Percentiles rank a stretch among this genome's conserved stretches.
Evolutionary conservation across 1,139 yeast genomes (phyloP).

Genomic region (Pneumocystis sp.): DNA sequence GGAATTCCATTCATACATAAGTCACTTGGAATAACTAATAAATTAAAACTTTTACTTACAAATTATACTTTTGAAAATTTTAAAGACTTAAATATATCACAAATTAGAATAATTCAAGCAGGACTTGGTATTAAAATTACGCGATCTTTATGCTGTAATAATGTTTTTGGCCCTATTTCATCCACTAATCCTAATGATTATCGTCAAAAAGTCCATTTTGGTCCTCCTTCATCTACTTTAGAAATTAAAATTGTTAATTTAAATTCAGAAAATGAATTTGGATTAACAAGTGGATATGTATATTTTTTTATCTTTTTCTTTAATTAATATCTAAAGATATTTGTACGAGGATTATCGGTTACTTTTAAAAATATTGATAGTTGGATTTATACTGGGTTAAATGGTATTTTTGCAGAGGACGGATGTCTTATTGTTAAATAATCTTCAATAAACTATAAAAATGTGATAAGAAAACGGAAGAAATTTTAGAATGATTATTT

Average conservation of each 20-base stretch:
- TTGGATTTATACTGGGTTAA: not conserved
- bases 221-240: not conserved
- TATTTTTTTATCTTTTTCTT: not conserved
- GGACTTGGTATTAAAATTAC: not conserved
- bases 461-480: not conserved
- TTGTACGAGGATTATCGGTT: not conserved
- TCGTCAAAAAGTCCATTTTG: not conserved
- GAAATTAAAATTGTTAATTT: not conserved
- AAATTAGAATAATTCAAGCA: not conserved
- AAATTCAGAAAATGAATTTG: not conserved
- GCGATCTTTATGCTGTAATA: not conserved
- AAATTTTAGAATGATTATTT: not conserved
- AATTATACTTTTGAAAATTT: not conserved
- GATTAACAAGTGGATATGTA: not conserved
- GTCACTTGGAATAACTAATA: not conserved
- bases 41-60: not conserved
- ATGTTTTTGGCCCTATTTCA: not conserved
- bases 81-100: not conserved
- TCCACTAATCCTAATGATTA: not conserved
- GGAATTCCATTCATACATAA: not conserved
- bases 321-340: not conserved
- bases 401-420: not conserved
- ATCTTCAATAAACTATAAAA: not conserved
- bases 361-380: not conserved
- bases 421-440: not conserved